A percentile compares a stretch with the other conserved stretches of the same genome.
Evolutionary conservation across 2,329 filamentous ascomycete species (phyloP).

Genomic region (Fusarium verticillioides): DNA sequence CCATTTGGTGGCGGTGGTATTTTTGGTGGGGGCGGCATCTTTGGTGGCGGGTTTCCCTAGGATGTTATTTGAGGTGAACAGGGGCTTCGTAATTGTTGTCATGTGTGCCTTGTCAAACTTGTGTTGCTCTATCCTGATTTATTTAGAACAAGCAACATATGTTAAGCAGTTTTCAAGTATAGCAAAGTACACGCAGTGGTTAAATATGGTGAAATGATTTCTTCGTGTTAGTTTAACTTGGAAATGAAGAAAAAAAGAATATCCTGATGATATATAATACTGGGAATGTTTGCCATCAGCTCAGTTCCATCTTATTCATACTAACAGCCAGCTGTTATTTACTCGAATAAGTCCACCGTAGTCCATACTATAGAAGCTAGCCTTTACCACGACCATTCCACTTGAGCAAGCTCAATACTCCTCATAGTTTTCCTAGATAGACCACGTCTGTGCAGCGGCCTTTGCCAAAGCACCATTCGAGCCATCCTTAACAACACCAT

Average conservation of each 20-base stretch:
- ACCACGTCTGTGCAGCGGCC: not conserved
- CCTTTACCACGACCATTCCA: accelerated
- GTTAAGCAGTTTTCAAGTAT: too few species aligned
- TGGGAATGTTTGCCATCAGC: not conserved
- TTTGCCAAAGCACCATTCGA: not conserved
- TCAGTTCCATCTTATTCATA: not conserved
- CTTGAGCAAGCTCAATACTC: accelerated
- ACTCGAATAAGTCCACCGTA: not conserved
- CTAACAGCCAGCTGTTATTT: not conserved
- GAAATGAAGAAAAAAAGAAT: too few species aligned
- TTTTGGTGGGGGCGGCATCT: not conserved
- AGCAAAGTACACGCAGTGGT: accelerated
- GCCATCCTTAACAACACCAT: not conserved
- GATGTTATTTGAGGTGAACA: not conserved
- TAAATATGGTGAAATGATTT: accelerated
- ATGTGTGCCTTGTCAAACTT: not conserved
- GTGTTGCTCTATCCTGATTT: not conserved
- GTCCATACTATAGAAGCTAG: not conserved
- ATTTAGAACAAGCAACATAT: too few species aligned
- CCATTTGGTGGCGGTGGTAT: not conserved
- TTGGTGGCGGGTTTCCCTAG: not conserved
- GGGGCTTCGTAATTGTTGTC: too few species aligned
- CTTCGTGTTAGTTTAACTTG: not conserved
- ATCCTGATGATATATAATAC: not conserved
- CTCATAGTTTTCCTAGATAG: not conserved